These are phyloP conservation scores for Aspergillus costaricaensis DNA, from an alignment of 2,329 filamentous ascomycete genomes.

Conservation along the genomic window DNA sequence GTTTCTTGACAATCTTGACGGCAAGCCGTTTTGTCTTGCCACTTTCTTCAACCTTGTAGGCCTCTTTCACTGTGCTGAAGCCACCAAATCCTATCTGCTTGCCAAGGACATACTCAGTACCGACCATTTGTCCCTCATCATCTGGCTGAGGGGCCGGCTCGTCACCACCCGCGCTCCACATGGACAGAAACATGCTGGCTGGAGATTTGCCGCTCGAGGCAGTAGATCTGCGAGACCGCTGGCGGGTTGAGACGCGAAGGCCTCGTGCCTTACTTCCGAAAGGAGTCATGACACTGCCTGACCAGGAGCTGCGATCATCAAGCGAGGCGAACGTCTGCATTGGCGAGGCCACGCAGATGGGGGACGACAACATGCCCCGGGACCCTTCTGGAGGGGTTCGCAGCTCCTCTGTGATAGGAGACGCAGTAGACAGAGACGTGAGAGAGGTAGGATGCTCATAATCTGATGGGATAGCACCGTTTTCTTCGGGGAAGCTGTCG, in stretches of 20 bases:
- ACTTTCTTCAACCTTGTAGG: slow-evolving; percentile 61
- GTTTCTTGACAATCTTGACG: slow-evolving; percentile 68
- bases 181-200: slow-evolving; percentile 60
- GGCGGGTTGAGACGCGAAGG: slow-evolving; percentile 36
- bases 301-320: slow-evolving; percentile 46
- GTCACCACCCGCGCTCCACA: slow-evolving; percentile 48
- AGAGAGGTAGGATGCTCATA: slow-evolving; percentile 45
- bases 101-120: slow-evolving; percentile 67
- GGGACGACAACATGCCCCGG: slow-evolving; percentile 40
- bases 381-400: slow-evolving; percentile 44
- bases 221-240: slow-evolving; percentile 51
- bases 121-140: slow-evolving; percentile 68
- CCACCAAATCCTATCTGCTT: slow-evolving; percentile 67
- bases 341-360: slow-evolving; percentile 41
- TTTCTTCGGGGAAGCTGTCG: slow-evolving; percentile 19
- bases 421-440: slow-evolving; percentile 48
- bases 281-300: slow-evolving; percentile 30
- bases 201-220: slow-evolving; percentile 57
- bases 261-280: slow-evolving; percentile 41
- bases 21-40: slow-evolving; percentile 57
- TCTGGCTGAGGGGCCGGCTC: slow-evolving; percentile 56
- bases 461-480: slow-evolving; percentile 29
- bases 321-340: slow-evolving; percentile 41
- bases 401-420: slow-evolving; percentile 42
- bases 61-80: slow-evolving; percentile 68